phyloP scores from a whole-genome alignment of 2,329 filamentous ascomycete genomes.

The Trichoderma aggressivum region DNA sequence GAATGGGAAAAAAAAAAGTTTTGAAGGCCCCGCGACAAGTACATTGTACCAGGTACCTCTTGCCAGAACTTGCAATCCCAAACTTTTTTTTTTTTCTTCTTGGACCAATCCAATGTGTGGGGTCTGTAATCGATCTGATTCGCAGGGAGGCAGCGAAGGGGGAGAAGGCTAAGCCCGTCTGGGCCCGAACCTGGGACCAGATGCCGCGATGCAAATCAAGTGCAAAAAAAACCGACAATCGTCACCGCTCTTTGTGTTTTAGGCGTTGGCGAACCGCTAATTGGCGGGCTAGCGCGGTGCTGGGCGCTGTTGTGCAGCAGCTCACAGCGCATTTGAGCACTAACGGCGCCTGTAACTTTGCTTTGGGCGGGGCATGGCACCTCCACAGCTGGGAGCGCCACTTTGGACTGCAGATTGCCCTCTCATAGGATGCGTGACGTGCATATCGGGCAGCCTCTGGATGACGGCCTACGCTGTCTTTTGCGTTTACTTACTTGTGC shows the following conservation, averaged over 20 bases:
- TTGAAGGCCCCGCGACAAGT: conserved; percentile 14
- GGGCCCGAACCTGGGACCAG: not conserved
- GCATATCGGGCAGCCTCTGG: conserved; percentile 3
- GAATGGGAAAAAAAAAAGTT: conserved; percentile 13
- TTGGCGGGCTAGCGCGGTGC: not conserved
- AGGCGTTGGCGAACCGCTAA: not conserved
- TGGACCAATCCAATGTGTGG: conserved; percentile 22
- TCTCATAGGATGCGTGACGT: conserved; percentile 8
- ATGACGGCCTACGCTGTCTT: not conserved
- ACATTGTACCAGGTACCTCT: conserved; percentile 20
- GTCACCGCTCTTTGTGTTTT: conserved; percentile 19
- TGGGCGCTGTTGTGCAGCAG: conserved; percentile 10
- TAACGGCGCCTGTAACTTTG: conserved; percentile 10
- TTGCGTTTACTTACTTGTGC: no score
- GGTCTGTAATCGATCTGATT: conserved; percentile 25
- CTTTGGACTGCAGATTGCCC: conserved; percentile 4
- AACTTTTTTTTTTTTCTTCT: conserved; percentile 4
- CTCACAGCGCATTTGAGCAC: not conserved
- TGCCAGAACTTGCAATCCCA: not conserved
- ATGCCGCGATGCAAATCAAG: not conserved
- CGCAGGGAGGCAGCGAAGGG: conserved; percentile 12
- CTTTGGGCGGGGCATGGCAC: not conserved
- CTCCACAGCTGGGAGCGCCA: conserved; percentile 1
- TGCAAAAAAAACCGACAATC: not conserved
- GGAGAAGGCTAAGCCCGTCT: conserved; percentile 14